Base-by-base conservation (phyloP, 2,329 filamentous ascomycete species). In the Chaetomium sp. region DNA sequence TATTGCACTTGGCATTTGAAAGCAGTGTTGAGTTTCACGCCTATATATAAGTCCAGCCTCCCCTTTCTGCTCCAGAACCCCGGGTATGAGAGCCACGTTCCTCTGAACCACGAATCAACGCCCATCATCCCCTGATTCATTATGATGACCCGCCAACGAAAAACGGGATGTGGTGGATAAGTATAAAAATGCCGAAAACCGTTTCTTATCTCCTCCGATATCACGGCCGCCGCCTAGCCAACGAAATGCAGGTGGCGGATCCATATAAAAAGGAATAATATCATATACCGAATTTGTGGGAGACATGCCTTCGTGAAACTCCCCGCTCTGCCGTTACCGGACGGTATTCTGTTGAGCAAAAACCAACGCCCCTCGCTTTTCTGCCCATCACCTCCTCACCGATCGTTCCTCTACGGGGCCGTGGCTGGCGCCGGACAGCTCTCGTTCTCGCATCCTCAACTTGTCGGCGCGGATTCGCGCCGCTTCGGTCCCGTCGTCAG, bases 401-500 rank as follows among this genome's bases (percentile, higher is more conserved):
- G 35, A 56, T 45, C 62, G 57, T 53, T 67, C 69, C 62, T 50
- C 67, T 55, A 65, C 63, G 64, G 59, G 64, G 65, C 59, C 64
- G 65, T 68, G 62, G 51, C 54, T 49, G 58, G 66, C 50, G 10
- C 61, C 66, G 51, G 66, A 61, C 66, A 74, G 72, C 25, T 81
- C 77, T 64, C 57, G 50, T 35, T 78, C 76, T 59, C 82, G 77
- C 70, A 72, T 66, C 64, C 80, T 79, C 74, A 81, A 21, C 35
- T 69, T 78, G 68, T 85, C 84, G 64, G 81, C 73, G 45, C 85
- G 81, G 65, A 89, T 88, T 74, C 87, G 88, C 50, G 85, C 83
- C 12, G 87, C 87, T 74, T 90, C 87, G 8, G 87, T 89, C 45
- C 87, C 87, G 71, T 90, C 87, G 69, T 90, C 87, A 35, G 85